These are phyloP conservation scores for Podospora pseudocomata DNA, from an alignment of 495 filamentous ascomycete species.

Conservation along the genomic window DNA sequence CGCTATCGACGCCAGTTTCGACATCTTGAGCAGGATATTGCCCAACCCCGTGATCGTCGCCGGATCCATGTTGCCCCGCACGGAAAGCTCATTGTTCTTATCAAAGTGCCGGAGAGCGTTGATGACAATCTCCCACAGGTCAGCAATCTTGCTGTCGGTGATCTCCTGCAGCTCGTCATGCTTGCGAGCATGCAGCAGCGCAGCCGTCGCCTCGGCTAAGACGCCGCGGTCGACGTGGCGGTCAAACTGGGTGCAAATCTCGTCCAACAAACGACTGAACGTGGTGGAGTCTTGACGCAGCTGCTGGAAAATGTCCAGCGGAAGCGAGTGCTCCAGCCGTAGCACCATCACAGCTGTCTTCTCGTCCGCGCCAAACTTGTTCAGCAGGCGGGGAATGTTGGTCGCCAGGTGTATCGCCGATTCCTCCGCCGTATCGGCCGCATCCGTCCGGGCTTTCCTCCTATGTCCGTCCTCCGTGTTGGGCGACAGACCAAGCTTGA, in stretches of 20 bases:
- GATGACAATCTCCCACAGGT: conserved; percentile 80
- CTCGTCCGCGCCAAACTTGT: conserved; percentile 87
- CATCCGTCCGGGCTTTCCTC: conserved; percentile 57
- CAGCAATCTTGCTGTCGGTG: conserved; percentile 70
- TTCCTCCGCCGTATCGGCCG: conserved; percentile 64
- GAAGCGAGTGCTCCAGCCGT: conserved; percentile 79
- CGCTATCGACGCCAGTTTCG: conserved; percentile 75
- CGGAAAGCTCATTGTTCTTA: conserved; percentile 61
- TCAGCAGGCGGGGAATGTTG: conserved; percentile 78
- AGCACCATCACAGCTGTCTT: conserved; percentile 80
- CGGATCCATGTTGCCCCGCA: conserved; percentile 57
- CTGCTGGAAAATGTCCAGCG: conserved; percentile 84
- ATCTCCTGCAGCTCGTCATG: conserved; percentile 85
- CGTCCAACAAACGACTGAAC: conserved; percentile 78
- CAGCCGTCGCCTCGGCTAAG: conserved; percentile 75
- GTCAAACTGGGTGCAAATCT: conserved; percentile 90
- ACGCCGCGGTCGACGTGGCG: conserved; percentile 83
- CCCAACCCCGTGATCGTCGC: conserved; percentile 64
- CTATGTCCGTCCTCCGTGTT: conserved; percentile 60
- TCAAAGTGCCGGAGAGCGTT: conserved; percentile 64
- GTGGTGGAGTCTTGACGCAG: conserved; percentile 79
- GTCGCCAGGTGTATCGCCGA: conserved; percentile 68
- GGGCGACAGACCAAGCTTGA: conserved; percentile 62
- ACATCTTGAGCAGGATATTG: conserved; percentile 77
- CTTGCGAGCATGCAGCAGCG: conserved; percentile 77